A percentile compares a stretch with the other conserved stretches of the same genome.
Conservation (phyloP, 2,329 filamentous ascomycete genomes). For the Pseudogymnoascus sp. region DNA sequence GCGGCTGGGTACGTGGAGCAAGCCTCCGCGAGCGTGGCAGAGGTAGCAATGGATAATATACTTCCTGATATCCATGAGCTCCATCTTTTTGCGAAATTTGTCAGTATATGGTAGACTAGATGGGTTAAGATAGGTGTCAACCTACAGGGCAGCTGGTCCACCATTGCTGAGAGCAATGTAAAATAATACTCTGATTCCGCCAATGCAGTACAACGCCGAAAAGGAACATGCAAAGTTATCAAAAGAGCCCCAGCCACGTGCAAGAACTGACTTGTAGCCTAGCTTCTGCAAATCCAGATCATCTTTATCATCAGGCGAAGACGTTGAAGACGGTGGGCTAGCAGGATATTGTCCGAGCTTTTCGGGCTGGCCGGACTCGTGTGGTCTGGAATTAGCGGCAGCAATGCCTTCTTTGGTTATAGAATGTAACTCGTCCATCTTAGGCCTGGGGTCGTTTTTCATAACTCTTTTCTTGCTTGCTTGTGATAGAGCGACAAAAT, state of each 20-base stretch:
- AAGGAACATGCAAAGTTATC: slow-evolving; percentile 25
- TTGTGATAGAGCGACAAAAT: background rate
- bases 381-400: background rate
- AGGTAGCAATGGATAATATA: slow-evolving; percentile 20
- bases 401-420: background rate
- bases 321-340: background rate
- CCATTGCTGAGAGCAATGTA: slow-evolving; percentile 24
- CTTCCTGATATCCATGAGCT: slow-evolving; percentile 12
- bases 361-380: background rate
- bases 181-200: slow-evolving; percentile 24
- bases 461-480: background rate
- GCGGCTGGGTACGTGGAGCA: slow-evolving; percentile 27
- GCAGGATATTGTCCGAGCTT: background rate
- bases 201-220: slow-evolving; percentile 23
- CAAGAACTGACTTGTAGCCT: slow-evolving; percentile 23
- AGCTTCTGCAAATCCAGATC: slow-evolving; percentile 22
- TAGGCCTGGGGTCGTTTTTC: too few species aligned
- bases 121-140: background rate
- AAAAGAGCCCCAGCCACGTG: slow-evolving; percentile 22
- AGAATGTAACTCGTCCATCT: background rate
- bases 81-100: slow-evolving; percentile 5
- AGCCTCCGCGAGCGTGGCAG: slow-evolving; percentile 26
- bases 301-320: slow-evolving; percentile 17
- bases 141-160: slow-evolving; percentile 15
- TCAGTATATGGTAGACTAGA: background rate